Base-by-base conservation (phyloP, 352 stramenopile genomes). In the Ophiocytium majus region DNA sequence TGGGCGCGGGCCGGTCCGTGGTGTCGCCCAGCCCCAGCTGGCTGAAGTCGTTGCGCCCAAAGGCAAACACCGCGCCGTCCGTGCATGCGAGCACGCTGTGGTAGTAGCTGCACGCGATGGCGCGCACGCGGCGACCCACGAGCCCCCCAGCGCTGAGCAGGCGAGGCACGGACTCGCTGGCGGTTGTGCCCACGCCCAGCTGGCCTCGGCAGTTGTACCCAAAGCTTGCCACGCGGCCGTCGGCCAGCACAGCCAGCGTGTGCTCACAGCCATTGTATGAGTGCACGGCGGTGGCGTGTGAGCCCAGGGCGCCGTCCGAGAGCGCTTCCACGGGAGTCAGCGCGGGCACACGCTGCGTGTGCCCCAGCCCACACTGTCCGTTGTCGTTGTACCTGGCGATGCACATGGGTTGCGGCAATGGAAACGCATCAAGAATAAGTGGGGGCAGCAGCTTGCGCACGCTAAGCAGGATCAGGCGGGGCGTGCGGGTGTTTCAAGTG, bases 231-330 rank as follows among this genome's bases (percentile, higher is more conserved):
- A 93, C 89, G 63, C 90, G 87, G 0, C 95, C 95, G 35, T 96
- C 92, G 78, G 91, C 86, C 0, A 91, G 92, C 0, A 97, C 90
- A 0, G 95, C 74, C 1, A 98, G 90, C 0, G 93, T 96, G 84
- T 98, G 95, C 81, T 98, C 95, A 82, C 95, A 98, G 0, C 95
- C 95, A 81, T 98, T 98, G 85, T 96, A 97, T 0, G 94, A 94
- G 82, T 97, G 93, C 0, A 97, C 92, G 89, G 97, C 92, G 0
- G 87, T 74, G 19, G 95, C 90, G 49, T 28, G 19, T 10, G 79
- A 10, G 19, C 23, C 82, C 83, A 63, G 63, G 76, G 66, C 50
- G 83, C 33, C 82, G 92, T 43, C 91, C 91, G 28, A 88, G 89
- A 32, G 95, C 83, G 57, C 93, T 94, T 91, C 89, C 0, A 97